phyloP scores from a whole-genome alignment of 305 asterid genomes.

The Fraxinus dipetala region DNA sequence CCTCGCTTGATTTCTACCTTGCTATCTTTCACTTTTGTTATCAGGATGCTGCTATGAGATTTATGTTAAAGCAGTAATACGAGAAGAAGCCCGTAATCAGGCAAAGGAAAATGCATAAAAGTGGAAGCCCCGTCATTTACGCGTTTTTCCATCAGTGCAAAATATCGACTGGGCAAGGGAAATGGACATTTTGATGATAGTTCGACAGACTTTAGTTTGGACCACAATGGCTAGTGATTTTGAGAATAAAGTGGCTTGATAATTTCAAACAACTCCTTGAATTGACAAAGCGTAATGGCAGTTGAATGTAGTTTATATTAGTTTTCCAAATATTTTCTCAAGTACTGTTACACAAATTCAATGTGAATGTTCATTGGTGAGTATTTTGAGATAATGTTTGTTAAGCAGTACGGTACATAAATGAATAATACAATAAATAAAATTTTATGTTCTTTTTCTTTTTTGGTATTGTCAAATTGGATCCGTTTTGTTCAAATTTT shows the following conservation, averaged over 20 bases:
- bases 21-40: background rate
- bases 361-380: background rate
- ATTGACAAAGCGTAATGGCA: background rate
- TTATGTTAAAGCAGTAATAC: conserved; percentile 33
- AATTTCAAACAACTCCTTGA: background rate
- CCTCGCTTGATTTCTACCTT: background rate
- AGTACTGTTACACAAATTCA: background rate
- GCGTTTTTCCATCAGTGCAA: background rate
- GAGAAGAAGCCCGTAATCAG: conserved; percentile 33
- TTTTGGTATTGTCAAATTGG: background rate
- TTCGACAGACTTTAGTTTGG: background rate
- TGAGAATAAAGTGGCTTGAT: background rate
- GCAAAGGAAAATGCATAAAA: conserved; percentile 26
- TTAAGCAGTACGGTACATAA: too few species aligned
- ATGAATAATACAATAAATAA: too few species aligned
- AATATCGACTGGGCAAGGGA: background rate
- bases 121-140: background rate
- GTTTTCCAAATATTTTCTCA: background rate
- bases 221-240: background rate
- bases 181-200: background rate
- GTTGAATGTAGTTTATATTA: background rate
- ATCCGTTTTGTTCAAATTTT: background rate
- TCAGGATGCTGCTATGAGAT: conserved; percentile 49
- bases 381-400: background rate
- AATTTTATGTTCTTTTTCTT: too few species aligned